Evolutionary conservation across 768 basidiomycete genomes (phyloP), one percentile per base, ranked within the genome.

Genomic region (Podaxis sp.): DNA sequence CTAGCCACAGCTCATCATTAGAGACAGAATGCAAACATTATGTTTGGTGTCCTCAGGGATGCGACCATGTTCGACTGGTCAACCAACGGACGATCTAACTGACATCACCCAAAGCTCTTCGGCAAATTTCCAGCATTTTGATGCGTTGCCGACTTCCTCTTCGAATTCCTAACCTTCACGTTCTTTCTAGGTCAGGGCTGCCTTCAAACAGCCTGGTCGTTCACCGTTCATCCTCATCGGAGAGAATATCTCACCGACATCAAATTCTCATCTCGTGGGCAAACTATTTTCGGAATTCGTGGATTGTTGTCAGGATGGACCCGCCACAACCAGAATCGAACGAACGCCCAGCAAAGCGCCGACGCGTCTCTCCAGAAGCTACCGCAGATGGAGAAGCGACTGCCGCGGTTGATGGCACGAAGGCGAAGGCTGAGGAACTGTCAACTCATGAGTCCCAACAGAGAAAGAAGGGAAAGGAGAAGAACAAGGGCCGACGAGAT

Each of bases 401-500:
- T 13, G 32, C 7, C 1, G 16, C 18, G 18, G n/a, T 57, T 13
- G 46, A 25, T n/a, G 46, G 6, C 2, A 25, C 25, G 3, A 36
- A 53, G 5, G 25, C 40, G 2, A 38, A 27, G 35, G 32, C 16
- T 11, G 44, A 25, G 11, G 46, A 16, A n/a, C 23, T 35, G n/a
- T 21, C 60, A n/a, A 23, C 58, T 23, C 23, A 63, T 53, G 36
- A 55, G 57, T 36, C 50, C 63, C 70, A 61, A 70, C 69, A 44
- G 76, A 77, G 50, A 74, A 72, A 46, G 78, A 77, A 65, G 69
- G 71, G 53, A 67, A 51, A 48, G 16, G 36, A 44, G n/a, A 58
- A 52, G 38, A 76, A 55, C 59, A 64, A 28, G 74, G 78, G 79
- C 23, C 74, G 77, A 4, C 78, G 79, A 7, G 74, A 77, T 32